Percentiles rank a stretch among this genome's conserved stretches.
Conservation (phyloP, 169 alveolate genomes). For the Eimeria praecox region DNA sequence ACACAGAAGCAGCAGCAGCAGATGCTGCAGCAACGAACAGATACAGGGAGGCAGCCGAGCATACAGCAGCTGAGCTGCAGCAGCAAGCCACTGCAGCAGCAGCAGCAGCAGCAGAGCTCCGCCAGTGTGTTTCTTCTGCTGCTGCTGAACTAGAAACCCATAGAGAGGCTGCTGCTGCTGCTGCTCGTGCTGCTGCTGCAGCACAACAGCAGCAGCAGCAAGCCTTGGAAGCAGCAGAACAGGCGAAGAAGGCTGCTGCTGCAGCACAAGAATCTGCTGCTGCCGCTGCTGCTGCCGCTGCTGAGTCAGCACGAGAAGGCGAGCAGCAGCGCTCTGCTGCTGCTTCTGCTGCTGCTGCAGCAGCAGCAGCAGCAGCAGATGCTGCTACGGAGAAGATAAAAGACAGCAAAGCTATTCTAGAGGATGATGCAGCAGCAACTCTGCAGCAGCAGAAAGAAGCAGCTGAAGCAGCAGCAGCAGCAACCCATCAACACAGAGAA, state of each 20-base stretch:
- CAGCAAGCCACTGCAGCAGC: slow-evolving; percentile 18
- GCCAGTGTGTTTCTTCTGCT: not conserved
- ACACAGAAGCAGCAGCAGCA: slow-evolving; percentile 31
- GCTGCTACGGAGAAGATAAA: not conserved
- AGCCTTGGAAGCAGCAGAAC: not conserved
- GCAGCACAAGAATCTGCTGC: slow-evolving; percentile 23
- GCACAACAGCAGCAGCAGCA: not conserved
- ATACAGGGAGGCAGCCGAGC: not conserved
- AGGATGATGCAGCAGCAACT: not conserved
- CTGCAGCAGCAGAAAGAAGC: not conserved
- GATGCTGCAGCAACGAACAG: not conserved
- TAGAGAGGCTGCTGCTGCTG: not conserved
- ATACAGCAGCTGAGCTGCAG: slow-evolving; percentile 18
- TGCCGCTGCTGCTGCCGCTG: slow-evolving; percentile 23
- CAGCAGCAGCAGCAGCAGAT: slow-evolving; percentile 4
- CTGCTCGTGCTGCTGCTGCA: slow-evolving; percentile 9
- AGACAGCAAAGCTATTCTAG: not conserved
- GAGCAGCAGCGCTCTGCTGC: slow-evolving; percentile 17
- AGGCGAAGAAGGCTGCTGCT: not conserved
- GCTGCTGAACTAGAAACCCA: not conserved
- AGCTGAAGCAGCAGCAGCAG: not conserved
- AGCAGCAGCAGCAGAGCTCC: slow-evolving; percentile 4
- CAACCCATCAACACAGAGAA: slow-evolving; percentile 31
- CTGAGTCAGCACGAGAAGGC: not conserved
- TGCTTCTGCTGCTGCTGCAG: not conserved